Base-by-base conservation (phyloP, 805 yeast genomes). In the Candida awuae region DNA sequence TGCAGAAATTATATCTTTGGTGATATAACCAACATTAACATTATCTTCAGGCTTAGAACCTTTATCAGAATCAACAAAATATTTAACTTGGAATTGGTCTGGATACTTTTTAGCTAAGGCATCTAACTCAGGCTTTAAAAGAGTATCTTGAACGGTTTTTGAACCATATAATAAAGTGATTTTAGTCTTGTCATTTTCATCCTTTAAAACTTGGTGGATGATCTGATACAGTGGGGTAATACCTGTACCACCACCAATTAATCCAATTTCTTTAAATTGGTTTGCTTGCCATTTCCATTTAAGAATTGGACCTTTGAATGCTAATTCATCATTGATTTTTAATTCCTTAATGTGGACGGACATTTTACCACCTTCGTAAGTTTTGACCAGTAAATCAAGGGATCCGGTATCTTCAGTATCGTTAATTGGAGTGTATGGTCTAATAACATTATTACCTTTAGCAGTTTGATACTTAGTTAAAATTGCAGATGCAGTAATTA, bases 201-300 rank as follows among this genome's bases (percentile, higher is more conserved):
- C 77, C 58, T 71, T 70, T 55, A 84, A 71, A 58, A 90, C 74
- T 59, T 76, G 79, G 55, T 77, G 81, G 46, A 85, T 62, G 61
- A 92, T 66, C 70, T 92, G 98, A 71, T 73, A 88, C 64, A 92
- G 71, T 44, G 98, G 98, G 34, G 97, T 85, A 62, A 92, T 88
- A 65, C 97, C 97, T 37, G 94, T 73, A 58, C 98, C 98, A 56
- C 95, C 98, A 54, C 96, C 97, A 51, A 92, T 70, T 59, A 92
- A 73, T 42, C 81, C 76, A 59, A 92, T 77, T 49, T 77, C 68
- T 55, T 83, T 75, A 69, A 75, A 90, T 59, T 79, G 75, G 71
- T 92, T 90, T 51, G 90, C 82, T 53, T 73, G 73, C 86, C 94
- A 85, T 59, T 81, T 77, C 84, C 92, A 88, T 71, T 92, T 92